Evolutionary conservation across 2,329 filamentous ascomycete genomes (phyloP).

Genomic region (Tolypocladium sp.): DNA sequence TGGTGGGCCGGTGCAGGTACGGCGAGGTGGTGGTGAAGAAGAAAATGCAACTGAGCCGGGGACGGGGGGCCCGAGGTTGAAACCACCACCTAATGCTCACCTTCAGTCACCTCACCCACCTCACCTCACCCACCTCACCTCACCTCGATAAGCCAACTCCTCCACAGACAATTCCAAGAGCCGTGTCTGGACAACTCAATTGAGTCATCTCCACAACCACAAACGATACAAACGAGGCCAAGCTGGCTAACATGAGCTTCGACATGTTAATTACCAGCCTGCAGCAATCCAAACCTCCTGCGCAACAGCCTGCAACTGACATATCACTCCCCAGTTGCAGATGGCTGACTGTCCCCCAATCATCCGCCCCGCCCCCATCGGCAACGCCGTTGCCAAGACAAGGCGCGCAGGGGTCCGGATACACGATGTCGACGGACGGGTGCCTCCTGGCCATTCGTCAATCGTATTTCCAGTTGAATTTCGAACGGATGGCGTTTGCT

Average conservation of each 20-base stretch:
- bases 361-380: neutral
- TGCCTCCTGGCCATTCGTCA: neutral
- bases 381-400: neutral
- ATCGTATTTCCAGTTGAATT: neutral
- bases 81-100: neutral
- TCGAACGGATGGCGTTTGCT: neutral
- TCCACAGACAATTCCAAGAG: too few relatives aligned
- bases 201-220: neutral
- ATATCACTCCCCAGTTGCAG: neutral
- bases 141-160: too few relatives aligned
- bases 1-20: neutral
- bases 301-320: neutral
- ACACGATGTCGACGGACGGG: neutral
- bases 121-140: neutral
- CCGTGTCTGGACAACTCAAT: neutral
- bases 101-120: neutral
- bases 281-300: neutral
- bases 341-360: neutral
- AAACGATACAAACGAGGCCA: neutral
- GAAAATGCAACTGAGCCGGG: neutral
- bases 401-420: neutral
- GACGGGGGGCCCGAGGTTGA: neutral
- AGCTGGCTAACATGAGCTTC: neutral
- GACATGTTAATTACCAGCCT: neutral
- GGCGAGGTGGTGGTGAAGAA: neutral